Evolutionary conservation across 495 filamentous ascomycete genomes (phyloP), one percentile per base, ranked within the genome.

Genomic region (Penicillium riverlandense): DNA sequence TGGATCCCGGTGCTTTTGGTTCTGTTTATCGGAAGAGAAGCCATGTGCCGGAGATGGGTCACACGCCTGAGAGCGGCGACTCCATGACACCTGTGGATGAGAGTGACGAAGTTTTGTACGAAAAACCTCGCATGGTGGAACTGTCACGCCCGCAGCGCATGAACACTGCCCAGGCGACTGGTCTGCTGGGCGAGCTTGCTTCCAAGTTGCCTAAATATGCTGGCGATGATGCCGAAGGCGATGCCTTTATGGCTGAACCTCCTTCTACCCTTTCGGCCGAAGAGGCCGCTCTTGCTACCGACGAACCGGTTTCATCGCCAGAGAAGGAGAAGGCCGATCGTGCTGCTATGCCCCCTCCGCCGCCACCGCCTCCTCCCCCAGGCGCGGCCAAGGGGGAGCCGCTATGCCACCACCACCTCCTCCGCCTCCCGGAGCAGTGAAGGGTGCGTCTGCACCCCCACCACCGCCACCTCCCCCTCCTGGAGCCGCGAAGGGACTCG

Each of bases 111-210:
- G 58, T 76, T 29, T 59, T 84, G 7, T 83, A 80, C 51, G 81
- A 84, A 48, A 84, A 78, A 57, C 79, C 84, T 22, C 75, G 82
- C 40, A 52, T 86, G 37, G 74, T 84, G 48, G 79, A 85, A 41
- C 69, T 84, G 51, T 81, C 76, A 54, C 78, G 84, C 37, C 88
- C 87, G 8, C 22, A 22, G 22, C 83, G 84, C 50, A 72, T 94
- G 75, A 78, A 83, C 53, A 70, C 83, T 33, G 75, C 77, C 52
- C 84, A 90, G 56, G 80, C 83, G 14, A 80, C 80, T 49, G 86
- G 81, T 14, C 72, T 94, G 38, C 69, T 96, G 11, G 82, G 77
- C 48, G 91, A 97, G 60, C 85, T 97, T 52, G 77, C 85, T 28
- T 73, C 76, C 29, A 94, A 86, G 65, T 76, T 91, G 57, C 82